Conservation (phyloP, 768 basidiomycete genomes). For the Leccinum rimulosum region DNA sequence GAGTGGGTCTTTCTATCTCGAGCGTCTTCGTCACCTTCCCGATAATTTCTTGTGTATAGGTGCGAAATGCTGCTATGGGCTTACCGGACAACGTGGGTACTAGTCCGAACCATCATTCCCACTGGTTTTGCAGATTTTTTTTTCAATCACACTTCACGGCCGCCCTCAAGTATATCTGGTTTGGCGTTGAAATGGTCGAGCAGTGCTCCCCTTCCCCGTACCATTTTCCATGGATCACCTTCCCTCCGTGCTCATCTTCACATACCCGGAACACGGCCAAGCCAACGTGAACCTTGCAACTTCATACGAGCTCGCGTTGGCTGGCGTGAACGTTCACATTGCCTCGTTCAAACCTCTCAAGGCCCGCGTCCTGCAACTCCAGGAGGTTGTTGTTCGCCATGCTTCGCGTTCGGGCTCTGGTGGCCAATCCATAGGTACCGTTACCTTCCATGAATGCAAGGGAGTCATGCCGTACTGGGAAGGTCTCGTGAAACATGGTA, state of each 20-base stretch:
- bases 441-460: slow-evolving; percentile 8
- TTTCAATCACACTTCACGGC: background rate
- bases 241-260: slow-evolving; percentile 9
- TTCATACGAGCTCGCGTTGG: slow-evolving; percentile 17
- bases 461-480: background rate
- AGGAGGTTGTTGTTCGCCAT: slow-evolving; percentile 4
- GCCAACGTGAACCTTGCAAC: slow-evolving; percentile 3
- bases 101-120: background rate
- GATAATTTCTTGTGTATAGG: background rate
- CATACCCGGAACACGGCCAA: slow-evolving; percentile 8
- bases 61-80: background rate
- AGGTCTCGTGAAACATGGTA: background rate
- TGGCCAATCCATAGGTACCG: background rate
- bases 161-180: background rate
- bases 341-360: slow-evolving; percentile 12
- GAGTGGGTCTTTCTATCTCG: background rate
- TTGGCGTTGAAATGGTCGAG: background rate
- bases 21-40: background rate
- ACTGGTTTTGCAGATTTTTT: background rate
- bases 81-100: background rate
- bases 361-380: slow-evolving; percentile 6
- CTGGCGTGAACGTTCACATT: slow-evolving; percentile 6
- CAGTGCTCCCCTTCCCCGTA: background rate
- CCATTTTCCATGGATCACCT: background rate
- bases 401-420: background rate